A percentile compares a stretch with the other conserved stretches of the same genome.
Evolutionary conservation across 1,139 yeast genomes (phyloP).

Genomic region (Geotrichum australiense): DNA sequence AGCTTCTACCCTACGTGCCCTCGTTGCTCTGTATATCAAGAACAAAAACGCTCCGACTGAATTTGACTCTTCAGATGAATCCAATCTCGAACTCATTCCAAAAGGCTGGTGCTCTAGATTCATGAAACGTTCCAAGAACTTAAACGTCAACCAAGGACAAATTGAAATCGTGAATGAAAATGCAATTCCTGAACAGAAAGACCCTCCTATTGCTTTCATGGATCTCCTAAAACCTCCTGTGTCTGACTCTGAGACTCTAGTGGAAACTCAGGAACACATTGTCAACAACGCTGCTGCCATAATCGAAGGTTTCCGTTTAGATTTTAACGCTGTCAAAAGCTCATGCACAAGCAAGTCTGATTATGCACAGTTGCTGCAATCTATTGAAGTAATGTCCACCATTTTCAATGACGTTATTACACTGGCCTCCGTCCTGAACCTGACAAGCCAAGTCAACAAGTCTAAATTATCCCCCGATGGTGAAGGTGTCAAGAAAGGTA

Average conservation of each 20-base stretch:
- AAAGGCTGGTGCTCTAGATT: conserved; percentile 20
- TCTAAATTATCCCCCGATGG: neutral
- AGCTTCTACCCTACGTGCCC: conserved; percentile 15
- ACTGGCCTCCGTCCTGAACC: conserved; percentile 12
- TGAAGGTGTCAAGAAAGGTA: neutral
- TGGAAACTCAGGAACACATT: conserved; percentile 12
- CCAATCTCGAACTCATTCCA: conserved; percentile 14
- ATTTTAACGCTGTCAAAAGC: conserved; percentile 4
- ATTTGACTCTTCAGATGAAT: conserved; percentile 1
- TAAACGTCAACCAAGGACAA: conserved; percentile 10
- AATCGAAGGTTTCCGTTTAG: conserved; percentile 10
- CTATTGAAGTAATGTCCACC: conserved; percentile 1
- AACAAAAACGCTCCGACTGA: conserved; percentile 14
- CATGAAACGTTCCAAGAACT: conserved; percentile 16
- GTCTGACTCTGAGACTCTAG: conserved; percentile 9
- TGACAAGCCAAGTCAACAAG: conserved; percentile 13
- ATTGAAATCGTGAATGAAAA: conserved; percentile 10
- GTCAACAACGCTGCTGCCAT: conserved; percentile 13
- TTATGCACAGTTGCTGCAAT: neutral
- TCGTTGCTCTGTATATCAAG: conserved; percentile 18
- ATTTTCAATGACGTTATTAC: conserved; percentile 11
- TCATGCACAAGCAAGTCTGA: neutral
- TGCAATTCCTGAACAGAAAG: neutral
- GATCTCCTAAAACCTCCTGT: conserved; percentile 13
- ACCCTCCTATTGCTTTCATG: conserved; percentile 10